Conservation (phyloP, 2,329 filamentous ascomycete species). For the Aureobasidium sp. region DNA sequence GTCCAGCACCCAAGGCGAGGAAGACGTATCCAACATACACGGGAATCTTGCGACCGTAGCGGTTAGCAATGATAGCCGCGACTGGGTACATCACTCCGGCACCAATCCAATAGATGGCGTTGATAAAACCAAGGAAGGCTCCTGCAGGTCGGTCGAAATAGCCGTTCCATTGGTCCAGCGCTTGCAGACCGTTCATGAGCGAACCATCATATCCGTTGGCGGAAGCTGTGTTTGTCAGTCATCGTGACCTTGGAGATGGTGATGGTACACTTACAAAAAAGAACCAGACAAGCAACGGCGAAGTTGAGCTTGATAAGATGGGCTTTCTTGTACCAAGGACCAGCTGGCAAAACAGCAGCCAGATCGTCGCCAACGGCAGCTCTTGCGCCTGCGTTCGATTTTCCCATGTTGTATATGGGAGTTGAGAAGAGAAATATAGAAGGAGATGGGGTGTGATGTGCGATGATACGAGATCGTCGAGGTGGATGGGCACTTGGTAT, state of each 20-base stretch:
- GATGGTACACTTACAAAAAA: slow-evolving; percentile 28
- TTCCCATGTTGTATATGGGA: background rate
- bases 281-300: slow-evolving; percentile 20
- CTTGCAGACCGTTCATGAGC: slow-evolving; percentile 20
- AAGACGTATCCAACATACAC: slow-evolving; percentile 52
- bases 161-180: slow-evolving; percentile 4
- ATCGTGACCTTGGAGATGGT: no score
- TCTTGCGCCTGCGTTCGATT: background rate
- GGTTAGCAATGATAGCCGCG: slow-evolving; percentile 41
- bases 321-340: slow-evolving; percentile 27
- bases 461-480: background rate
- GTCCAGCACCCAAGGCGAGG: slow-evolving; percentile 32
- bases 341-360: slow-evolving; percentile 22
- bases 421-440: background rate
- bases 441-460: background rate
- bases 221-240: slow-evolving; percentile 8
- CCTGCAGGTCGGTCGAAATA: slow-evolving; percentile 3
- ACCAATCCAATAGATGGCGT: slow-evolving; percentile 10
- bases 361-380: slow-evolving; percentile 26
- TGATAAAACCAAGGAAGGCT: slow-evolving; percentile 10
- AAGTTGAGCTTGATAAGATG: slow-evolving; percentile 26
- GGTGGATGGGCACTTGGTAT: background rate
- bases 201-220: slow-evolving; percentile 17
- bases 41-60: slow-evolving; percentile 50
- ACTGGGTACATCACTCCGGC: background rate